Base-by-base conservation (phyloP, 768 basidiomycete genomes). In the Tylopilus balloui region DNA sequence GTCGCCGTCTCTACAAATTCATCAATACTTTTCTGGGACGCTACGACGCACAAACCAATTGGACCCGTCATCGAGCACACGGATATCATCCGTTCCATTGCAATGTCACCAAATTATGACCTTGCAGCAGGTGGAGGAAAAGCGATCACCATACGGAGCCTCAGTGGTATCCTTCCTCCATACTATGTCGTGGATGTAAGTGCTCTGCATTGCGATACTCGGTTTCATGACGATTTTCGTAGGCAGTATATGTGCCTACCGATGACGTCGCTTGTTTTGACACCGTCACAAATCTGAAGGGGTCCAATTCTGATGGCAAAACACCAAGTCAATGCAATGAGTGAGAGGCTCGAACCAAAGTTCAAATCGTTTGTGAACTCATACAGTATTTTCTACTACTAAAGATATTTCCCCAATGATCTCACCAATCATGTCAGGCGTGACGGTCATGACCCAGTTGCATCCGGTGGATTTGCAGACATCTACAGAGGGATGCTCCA, bases 381-480 rank as follows among this genome's bases (percentile, higher is more conserved):
- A 40, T 13, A 7, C 9, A 6, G 23, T 20, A 23, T 4, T 20
- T n/a, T 6, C 29, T 14, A 13, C 29, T 14, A 13, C 32, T 25
- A 4, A 42, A 55, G 54, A 17, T 41, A 19, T 20, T 43, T n/a
- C n/a, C n/a, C 28, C 11, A 51, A 50, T 8, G 55, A 56, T 37
- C 45, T 56, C 13, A 56, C 54, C 13, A 19, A 1, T 17, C 34
- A 45, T 17, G 29, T 56, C 20, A 42, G 19, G 34, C 55, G 55
- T 19, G 54, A 52, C 6, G 21, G 50, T 7, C 43, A 24, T 6
- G 55, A 56, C 29, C 55, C 55, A 9, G 43, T 52, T 15, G 46
- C 55, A 25, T 56, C 49, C 2, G 55, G 55, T 21, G 55, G 55
- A 9, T 57, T 45, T 20, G 55, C 55, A 20, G 55, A 57, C 36